Percentiles rank a stretch among this genome's conserved stretches.
phyloP scores from a whole-genome alignment of 2,329 filamentous ascomycete genomes.

The Fusarium virguliforme region DNA sequence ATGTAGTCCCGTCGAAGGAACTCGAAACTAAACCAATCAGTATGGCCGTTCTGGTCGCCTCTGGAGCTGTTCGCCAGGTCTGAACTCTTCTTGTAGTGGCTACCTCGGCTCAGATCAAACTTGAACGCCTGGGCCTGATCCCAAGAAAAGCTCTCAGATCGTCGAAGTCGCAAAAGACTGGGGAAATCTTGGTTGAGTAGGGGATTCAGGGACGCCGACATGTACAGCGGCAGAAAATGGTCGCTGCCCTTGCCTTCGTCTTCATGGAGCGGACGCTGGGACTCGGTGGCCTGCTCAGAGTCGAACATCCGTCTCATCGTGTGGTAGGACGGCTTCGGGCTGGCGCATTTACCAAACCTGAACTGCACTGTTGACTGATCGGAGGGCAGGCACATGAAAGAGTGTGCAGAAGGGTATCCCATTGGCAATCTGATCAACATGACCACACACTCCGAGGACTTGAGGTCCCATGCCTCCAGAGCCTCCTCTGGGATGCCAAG shows the following conservation, averaged over 20 bases:
- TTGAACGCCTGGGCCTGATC: constrained; percentile 55
- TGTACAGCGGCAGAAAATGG: constrained; percentile 69
- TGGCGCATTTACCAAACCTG: constrained; percentile 78
- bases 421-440: constrained; percentile 77
- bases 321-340: constrained; percentile 77
- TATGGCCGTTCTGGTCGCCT: constrained; percentile 12
- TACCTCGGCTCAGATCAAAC: constrained; percentile 26
- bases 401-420: constrained; percentile 74
- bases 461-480: constrained; percentile 83
- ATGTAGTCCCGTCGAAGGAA: constrained; percentile 54
- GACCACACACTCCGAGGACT: constrained; percentile 78
- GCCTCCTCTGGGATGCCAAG: constrained; percentile 82
- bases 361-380: constrained; percentile 64
- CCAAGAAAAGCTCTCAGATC: constrained; percentile 72
- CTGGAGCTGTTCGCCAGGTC: not conserved
- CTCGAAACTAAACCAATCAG: constrained; percentile 29
- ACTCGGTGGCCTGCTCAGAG: constrained; percentile 11
- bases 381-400: constrained; percentile 63
- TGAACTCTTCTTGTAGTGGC: not conserved
- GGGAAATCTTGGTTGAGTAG: constrained; percentile 76
- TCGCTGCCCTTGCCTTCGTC: constrained; percentile 20
- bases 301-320: constrained; percentile 63
- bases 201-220: constrained; percentile 78
- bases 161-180: constrained; percentile 73
- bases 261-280: not conserved